phyloP scores from a whole-genome alignment of 2,329 filamentous ascomycete genomes.

The Capronia epimyces region DNA sequence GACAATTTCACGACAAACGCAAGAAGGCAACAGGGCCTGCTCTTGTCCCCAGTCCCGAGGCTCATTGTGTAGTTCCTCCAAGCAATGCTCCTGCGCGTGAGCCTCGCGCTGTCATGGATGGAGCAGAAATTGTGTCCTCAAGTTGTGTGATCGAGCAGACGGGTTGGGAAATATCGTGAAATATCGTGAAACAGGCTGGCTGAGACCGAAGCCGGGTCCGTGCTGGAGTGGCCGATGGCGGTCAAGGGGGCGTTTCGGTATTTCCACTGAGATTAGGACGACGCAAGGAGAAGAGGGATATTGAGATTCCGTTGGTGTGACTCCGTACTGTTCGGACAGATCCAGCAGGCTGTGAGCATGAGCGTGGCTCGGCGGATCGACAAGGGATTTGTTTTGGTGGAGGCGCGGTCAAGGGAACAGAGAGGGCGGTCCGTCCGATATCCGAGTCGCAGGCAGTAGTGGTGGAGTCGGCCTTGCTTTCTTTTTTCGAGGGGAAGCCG shows the following conservation, averaged over 20 bases:
- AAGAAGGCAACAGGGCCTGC: slow-evolving; percentile 25
- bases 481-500: background rate
- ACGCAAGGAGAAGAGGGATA: slow-evolving; percentile 6
- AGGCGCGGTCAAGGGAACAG: slow-evolving; percentile 5
- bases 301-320: background rate
- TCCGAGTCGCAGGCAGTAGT: slow-evolving; percentile 6
- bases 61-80: slow-evolving; percentile 26
- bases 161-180: background rate
- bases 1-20: slow-evolving; percentile 11
- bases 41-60: slow-evolving; percentile 14
- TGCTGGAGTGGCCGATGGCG: background rate
- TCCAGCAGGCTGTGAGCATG: slow-evolving; percentile 9
- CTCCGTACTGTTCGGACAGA: background rate
- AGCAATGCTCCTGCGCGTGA: slow-evolving; percentile 7
- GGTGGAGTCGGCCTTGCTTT: background rate
- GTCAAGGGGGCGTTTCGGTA: background rate
- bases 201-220: slow-evolving; percentile 3
- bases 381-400: slow-evolving; percentile 18
- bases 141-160: background rate
- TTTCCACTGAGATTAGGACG: background rate
- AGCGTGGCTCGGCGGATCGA: slow-evolving; percentile 12
- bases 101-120: slow-evolving; percentile 19
- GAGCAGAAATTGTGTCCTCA: slow-evolving; percentile 7
- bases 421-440: slow-evolving; percentile 12
- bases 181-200: slow-evolving; percentile 8